phyloP scores from a whole-genome alignment of 192 early-diverging fungal genomes.

The Coemansia sp. region DNA sequence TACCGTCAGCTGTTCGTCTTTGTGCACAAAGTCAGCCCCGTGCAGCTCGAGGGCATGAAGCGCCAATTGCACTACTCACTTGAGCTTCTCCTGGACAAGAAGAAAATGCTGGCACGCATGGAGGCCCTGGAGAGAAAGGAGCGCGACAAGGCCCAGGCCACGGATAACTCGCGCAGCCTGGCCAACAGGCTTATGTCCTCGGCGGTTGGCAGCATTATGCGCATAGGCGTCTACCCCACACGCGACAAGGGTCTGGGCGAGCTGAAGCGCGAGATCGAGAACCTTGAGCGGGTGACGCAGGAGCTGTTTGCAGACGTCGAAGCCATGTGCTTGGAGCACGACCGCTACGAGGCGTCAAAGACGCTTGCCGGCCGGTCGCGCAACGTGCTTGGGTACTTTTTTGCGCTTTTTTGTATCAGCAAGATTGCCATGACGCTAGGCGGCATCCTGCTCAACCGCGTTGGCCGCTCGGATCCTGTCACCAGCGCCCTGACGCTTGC shows the following conservation, averaged over 20 bases:
- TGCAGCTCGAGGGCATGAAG: constrained; percentile 62
- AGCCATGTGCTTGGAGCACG: constrained; percentile 74
- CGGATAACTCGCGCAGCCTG: constrained; percentile 5
- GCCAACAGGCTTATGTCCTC: constrained; percentile 26
- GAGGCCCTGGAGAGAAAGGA: constrained; percentile 30
- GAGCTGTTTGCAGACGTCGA: constrained; percentile 82
- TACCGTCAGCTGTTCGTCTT: constrained; percentile 85
- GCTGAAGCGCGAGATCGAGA: constrained; percentile 50
- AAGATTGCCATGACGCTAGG: constrained; percentile 81
- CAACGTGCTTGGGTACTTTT: constrained; percentile 82
- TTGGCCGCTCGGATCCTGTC: constrained; percentile 80
- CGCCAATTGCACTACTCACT: constrained; percentile 70
- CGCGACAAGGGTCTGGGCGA: constrained; percentile 27
- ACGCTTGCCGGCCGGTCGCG: constrained; percentile 79
- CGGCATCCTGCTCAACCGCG: constrained; percentile 76
- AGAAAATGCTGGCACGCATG: constrained; percentile 60
- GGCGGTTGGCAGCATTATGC: constrained; percentile 33
- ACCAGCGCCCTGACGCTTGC: constrained; percentile 76
- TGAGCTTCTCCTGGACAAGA: constrained; percentile 68
- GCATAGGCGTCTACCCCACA: constrained; percentile 13
- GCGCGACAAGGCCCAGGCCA: constrained; percentile 5
- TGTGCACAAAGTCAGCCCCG: constrained; percentile 61
- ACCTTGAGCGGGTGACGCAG: constrained; percentile 64
- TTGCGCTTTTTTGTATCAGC: constrained; percentile 89
- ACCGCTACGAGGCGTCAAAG: constrained; percentile 61